phyloP scores from a whole-genome alignment of 768 basidiomycete species.

The Holtermannia corniformis region DNA sequence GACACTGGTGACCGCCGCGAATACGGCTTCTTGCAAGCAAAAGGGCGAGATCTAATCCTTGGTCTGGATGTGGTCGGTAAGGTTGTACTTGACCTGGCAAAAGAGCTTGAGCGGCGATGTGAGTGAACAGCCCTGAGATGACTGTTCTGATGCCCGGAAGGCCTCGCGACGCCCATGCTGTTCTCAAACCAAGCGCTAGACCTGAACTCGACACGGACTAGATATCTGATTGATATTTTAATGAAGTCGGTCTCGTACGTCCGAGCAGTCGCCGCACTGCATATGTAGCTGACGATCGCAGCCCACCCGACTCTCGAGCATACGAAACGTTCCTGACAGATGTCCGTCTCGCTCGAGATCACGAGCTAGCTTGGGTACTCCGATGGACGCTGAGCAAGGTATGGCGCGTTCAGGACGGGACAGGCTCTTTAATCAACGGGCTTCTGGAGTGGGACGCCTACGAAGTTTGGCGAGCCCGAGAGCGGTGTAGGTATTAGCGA shows the following conservation, averaged over 20 bases:
- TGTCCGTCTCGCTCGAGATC: slow-evolving; percentile 68
- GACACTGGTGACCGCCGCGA: neutral
- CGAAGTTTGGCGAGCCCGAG: slow-evolving; percentile 66
- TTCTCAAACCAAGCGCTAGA: slow-evolving; percentile 85
- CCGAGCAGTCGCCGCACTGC: neutral
- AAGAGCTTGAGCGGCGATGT: slow-evolving; percentile 28
- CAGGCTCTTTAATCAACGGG: slow-evolving; percentile 44
- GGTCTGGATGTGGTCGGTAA: slow-evolving; percentile 26
- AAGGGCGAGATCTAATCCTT: slow-evolving; percentile 16
- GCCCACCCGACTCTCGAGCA: neutral
- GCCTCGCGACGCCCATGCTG: slow-evolving; percentile 77
- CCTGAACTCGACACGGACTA: slow-evolving; percentile 62
- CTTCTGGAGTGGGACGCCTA: slow-evolving; percentile 79
- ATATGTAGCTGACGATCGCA: neutral
- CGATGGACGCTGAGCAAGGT: slow-evolving; percentile 85
- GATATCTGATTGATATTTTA: slow-evolving; percentile 69
- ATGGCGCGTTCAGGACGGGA: slow-evolving; percentile 50
- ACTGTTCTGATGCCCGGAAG: slow-evolving; percentile 20
- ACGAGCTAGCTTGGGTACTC: slow-evolving; percentile 82
- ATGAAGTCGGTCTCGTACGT: slow-evolving; percentile 43
- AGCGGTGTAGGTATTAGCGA: slow-evolving; percentile 59
- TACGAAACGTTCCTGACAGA: slow-evolving; percentile 46
- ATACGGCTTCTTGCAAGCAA: slow-evolving; percentile 30
- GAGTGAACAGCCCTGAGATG: slow-evolving; percentile 1
- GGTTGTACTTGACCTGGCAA: slow-evolving; percentile 23